These are phyloP conservation scores for Exophiala alcalophila DNA, from an alignment of 2,329 filamentous ascomycete genomes.

Conservation along the genomic window DNA sequence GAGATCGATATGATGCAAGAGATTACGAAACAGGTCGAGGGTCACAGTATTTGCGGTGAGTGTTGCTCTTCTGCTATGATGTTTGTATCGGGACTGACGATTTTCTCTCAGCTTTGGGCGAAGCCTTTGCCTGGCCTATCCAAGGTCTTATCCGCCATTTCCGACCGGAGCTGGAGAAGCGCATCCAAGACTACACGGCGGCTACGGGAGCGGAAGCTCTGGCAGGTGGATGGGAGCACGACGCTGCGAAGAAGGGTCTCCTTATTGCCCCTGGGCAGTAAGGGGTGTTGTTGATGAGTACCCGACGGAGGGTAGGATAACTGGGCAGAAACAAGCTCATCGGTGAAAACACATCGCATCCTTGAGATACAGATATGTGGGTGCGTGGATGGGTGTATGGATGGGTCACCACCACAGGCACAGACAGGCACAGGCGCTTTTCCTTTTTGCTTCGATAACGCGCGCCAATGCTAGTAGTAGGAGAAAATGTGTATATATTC, in stretches of 20 bases:
- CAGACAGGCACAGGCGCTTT: too few relatives aligned
- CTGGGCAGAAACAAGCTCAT: too few relatives aligned
- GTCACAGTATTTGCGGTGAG: slow-evolving; percentile 94
- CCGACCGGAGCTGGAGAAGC: slow-evolving; percentile 87
- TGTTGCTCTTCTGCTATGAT: slow-evolving; percentile 27
- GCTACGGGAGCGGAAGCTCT: slow-evolving; percentile 68
- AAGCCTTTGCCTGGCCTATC: slow-evolving; percentile 97
- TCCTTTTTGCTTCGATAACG: too few relatives aligned
- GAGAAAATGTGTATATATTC: too few relatives aligned
- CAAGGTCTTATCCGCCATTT: slow-evolving; percentile 98
- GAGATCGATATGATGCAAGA: slow-evolving; percentile 99
- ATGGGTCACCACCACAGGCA: too few relatives aligned
- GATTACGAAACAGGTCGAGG: slow-evolving; percentile 98
- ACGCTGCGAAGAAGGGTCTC: slow-evolving; percentile 72
- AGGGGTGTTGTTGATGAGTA: too few relatives aligned
- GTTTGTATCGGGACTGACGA: neutral
- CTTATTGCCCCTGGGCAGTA: slow-evolving; percentile 86
- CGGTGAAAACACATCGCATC: too few relatives aligned
- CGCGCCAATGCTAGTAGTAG: too few relatives aligned
- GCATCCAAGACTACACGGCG: slow-evolving; percentile 76
- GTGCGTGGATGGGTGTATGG: too few relatives aligned
- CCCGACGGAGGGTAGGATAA: too few relatives aligned
- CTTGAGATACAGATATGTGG: too few relatives aligned
- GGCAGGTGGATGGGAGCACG: slow-evolving; percentile 83
- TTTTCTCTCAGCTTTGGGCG: slow-evolving; percentile 67